These are phyloP conservation scores for Alternaria sp. DNA, from an alignment of 2,329 filamentous ascomycete genomes.

Conservation along the genomic window DNA sequence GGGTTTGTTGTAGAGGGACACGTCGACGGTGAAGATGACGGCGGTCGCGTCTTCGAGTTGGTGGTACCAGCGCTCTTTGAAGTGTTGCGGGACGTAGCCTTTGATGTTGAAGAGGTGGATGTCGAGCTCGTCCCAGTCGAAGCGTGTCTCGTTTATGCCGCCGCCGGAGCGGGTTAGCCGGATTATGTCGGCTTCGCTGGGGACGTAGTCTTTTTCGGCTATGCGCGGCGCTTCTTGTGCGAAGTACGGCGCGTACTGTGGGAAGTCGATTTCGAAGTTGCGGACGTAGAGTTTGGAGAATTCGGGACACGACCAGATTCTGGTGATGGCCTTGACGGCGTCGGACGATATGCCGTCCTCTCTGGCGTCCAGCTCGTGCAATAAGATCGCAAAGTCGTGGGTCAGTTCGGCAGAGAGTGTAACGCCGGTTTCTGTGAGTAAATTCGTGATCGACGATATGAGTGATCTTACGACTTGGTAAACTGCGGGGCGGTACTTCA, in stretches of 20 bases:
- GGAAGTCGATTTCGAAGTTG: slow-evolving; percentile 48
- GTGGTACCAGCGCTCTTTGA: slow-evolving; percentile 46
- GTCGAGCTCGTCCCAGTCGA: slow-evolving; percentile 44
- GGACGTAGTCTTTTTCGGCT: slow-evolving; percentile 35
- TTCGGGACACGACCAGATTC: slow-evolving; percentile 37
- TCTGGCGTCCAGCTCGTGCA: slow-evolving; percentile 44
- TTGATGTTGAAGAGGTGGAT: slow-evolving; percentile 47
- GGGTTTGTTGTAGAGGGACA: slow-evolving; percentile 42
- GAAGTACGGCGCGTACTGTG: slow-evolving; percentile 44
- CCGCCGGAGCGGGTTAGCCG: slow-evolving; percentile 38
- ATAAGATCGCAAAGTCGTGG: slow-evolving; percentile 39
- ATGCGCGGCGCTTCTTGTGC: slow-evolving; percentile 38
- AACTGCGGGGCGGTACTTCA: slow-evolving; percentile 32
- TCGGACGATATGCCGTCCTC: slow-evolving; percentile 31
- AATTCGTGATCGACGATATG: slow-evolving; percentile 44
- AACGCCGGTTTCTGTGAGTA: slow-evolving; percentile 45
- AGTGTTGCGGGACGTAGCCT: slow-evolving; percentile 38
- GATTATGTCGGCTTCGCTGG: slow-evolving; percentile 44
- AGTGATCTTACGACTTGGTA: slow-evolving; percentile 40
- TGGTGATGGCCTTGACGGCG: slow-evolving; percentile 34
- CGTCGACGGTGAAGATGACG: slow-evolving; percentile 42
- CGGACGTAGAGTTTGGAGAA: slow-evolving; percentile 43
- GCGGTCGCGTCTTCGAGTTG: slow-evolving; percentile 44
- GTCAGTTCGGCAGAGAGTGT: slow-evolving; percentile 31
- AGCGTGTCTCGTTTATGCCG: slow-evolving; percentile 44